These are phyloP conservation scores for Retiboletus flavoniger DNA, from an alignment of 1,284 basidiomycete species.

Conservation along the genomic window DNA sequence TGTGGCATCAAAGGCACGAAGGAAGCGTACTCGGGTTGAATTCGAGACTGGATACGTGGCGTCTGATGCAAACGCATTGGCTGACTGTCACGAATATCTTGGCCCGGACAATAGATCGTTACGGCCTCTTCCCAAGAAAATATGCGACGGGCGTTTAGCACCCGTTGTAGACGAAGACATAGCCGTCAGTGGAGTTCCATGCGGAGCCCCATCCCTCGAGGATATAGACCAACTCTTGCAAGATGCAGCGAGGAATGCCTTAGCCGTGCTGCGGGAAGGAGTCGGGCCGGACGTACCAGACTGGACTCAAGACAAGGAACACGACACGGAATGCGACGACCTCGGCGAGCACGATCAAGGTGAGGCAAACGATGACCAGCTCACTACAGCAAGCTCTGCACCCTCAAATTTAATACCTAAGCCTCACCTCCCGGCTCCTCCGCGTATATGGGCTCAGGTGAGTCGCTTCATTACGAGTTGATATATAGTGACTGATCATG, in stretches of 20 bases:
- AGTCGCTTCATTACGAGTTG: constrained; percentile 6
- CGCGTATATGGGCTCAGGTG: constrained; percentile 57
- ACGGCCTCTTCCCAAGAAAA: constrained; percentile 27
- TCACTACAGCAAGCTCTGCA: neutral
- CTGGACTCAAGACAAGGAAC: constrained; percentile 27
- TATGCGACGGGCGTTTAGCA: neutral
- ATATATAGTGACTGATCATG: constrained; percentile 9
- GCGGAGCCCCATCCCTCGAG: constrained; percentile 7
- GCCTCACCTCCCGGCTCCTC: constrained; percentile 36
- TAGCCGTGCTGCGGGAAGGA: constrained; percentile 6
- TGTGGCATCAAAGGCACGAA: constrained; percentile 1
- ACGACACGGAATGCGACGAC: constrained; percentile 20
- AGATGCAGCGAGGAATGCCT: constrained; percentile 19
- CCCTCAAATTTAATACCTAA: constrained; percentile 21
- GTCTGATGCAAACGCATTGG: neutral
- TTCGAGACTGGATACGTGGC: constrained; percentile 11
- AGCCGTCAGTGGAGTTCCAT: neutral
- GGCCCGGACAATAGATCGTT: constrained; percentile 20
- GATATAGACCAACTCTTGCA: constrained; percentile 19
- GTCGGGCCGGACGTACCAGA: constrained; percentile 13
- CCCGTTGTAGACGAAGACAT: neutral
- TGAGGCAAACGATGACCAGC: constrained; percentile 8
- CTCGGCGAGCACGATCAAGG: constrained; percentile 7
- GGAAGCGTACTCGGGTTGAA: constrained; percentile 26
- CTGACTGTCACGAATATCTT: constrained; percentile 12